A percentile compares a stretch with the other conserved stretches of the same genome.
Conservation (phyloP, 1,139 yeast species). For the Dujonia santamariae region DNA sequence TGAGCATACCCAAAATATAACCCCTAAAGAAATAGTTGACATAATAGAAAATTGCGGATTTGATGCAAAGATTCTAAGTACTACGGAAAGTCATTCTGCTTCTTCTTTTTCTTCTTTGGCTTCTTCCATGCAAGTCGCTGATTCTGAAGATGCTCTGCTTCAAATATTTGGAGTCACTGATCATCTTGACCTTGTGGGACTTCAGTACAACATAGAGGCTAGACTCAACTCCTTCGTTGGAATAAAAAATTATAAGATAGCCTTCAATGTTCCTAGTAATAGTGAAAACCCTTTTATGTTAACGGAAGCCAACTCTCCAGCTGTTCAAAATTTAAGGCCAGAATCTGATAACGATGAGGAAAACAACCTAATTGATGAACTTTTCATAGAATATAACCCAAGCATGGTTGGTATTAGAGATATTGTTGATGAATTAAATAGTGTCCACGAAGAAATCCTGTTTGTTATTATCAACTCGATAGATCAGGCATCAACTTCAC, state of each 20-base stretch:
- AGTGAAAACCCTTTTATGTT: conserved; percentile 6
- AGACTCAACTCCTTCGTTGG: conserved; percentile 30
- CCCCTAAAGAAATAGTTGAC: conserved; percentile 33
- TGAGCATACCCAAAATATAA: conserved; percentile 33
- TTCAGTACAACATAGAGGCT: conserved; percentile 43
- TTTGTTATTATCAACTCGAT: conserved; percentile 44
- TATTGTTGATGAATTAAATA: conserved; percentile 43
- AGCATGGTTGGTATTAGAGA: conserved; percentile 52
- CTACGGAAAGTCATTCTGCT: conserved; percentile 2
- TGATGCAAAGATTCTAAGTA: conserved; percentile 43
- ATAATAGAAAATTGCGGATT: conserved; percentile 76
- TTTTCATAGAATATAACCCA: conserved; percentile 45
- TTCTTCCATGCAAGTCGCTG: conserved; percentile 10
- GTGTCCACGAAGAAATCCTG: conserved; percentile 20
- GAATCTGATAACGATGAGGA: conserved; percentile 13
- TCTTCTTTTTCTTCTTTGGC: background rate
- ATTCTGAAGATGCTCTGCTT: conserved; percentile 22
- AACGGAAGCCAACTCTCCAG: conserved; percentile 15
- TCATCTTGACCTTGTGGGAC: conserved; percentile 22
- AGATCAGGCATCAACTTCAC: conserved; percentile 52
- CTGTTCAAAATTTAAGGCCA: conserved; percentile 14
- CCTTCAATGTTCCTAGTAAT: conserved; percentile 13
- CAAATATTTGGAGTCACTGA: conserved; percentile 33
- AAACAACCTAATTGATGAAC: conserved; percentile 27
- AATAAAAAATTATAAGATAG: conserved; percentile 21